Evolutionary conservation across 305 asterid genomes (phyloP), one percentile per base, ranked within the genome.

Genomic region (Fraxinus sp.): DNA sequence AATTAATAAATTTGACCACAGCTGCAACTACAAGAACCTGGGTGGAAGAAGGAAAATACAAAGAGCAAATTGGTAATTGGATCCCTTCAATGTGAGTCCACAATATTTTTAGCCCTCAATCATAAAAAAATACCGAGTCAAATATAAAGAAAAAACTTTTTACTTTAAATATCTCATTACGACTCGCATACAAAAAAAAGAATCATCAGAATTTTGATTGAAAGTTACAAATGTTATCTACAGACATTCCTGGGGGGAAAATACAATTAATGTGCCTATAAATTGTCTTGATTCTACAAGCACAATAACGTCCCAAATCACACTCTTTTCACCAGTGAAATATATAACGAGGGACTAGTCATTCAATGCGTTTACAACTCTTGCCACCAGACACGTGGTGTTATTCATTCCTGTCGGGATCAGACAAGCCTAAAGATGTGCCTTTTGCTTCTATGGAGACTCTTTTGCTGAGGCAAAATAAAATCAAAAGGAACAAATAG

Each of bases 141-240:
- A 62, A 62, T 62, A 22, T 62, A 62, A 62, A 22, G 71, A 22
- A 22, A 3, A 22, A 22, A 32, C 16, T 24, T 22, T 62, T 8
- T 22, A 59, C 32, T 20, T 22, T 20, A 33, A 52, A 41, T 57
- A 77, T n/a, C 49, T 18, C 77, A 3, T 78, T 57, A 46, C 32
- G 62, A 71, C 64, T 43, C 79, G 46, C 6, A 62, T 62, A 62
- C 71, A 1, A 62, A 62, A 62, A 80, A 71, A 43, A 64, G 77
- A 22, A 52, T n/a, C 30, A 55, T 7, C 28, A 79, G 59, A 62
- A 62, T 24, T 74, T 74, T 55, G 14, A 24, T 57, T 74, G 71
- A 35, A 77, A 83, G 68, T 57, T 24, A 41, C 75, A 41, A 66
- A 80, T 9, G 33, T 76, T 74, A 33, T 68, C 79, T 28, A 37